Evolutionary conservation across 192 early-diverging fungal species (phyloP), one percentile per base, ranked within the genome.

Genomic region (Chytriomyces sp.): DNA sequence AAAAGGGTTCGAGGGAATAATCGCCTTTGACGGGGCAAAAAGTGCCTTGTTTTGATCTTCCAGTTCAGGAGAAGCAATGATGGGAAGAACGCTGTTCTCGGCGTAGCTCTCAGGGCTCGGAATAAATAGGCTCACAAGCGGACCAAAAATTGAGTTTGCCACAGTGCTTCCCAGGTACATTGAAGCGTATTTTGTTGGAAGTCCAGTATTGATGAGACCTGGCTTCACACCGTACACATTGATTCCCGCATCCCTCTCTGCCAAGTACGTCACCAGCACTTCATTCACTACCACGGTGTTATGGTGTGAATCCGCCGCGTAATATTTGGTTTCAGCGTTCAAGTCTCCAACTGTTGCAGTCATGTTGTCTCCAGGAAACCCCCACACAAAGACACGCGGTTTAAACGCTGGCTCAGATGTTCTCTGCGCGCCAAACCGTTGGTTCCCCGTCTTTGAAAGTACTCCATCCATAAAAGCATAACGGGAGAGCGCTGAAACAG

Each of bases 201-300:
- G 53, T 13, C 53, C 53, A 13, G 53, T 57, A 2, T 57, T 57
- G 3, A 57, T 20, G 53, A 57, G 53, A n/a, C 53, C 53, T n/a
- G 53, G 53, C 53, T 57, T 57, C 16, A 57, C 53, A n/a, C 53
- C 53, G 20, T 57, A 57, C 53, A 57, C 53, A 57, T 57, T 57
- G 3, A 57, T 57, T n/a, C 53, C 53, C 20, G 53, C 16, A 20
- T 57, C 53, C 1, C 20, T 2, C 16, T 57, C 53, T 57, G 53
- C 53, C 20, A 57, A 5, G 53, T 57, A 57, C 3, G 16, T 57
- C 53, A 57, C 53, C 16, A 57, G 20, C 53, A 57, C 53, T 20
- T 57, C 53, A 20, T 57, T 57, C 16, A 57, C 53, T 20, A 57
- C 53, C 13, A 57, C 53, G 2, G 53, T 57, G 53, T 57, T 57